Conservation (phyloP, 345 rosid species). For the Litchi chinensis region DNA sequence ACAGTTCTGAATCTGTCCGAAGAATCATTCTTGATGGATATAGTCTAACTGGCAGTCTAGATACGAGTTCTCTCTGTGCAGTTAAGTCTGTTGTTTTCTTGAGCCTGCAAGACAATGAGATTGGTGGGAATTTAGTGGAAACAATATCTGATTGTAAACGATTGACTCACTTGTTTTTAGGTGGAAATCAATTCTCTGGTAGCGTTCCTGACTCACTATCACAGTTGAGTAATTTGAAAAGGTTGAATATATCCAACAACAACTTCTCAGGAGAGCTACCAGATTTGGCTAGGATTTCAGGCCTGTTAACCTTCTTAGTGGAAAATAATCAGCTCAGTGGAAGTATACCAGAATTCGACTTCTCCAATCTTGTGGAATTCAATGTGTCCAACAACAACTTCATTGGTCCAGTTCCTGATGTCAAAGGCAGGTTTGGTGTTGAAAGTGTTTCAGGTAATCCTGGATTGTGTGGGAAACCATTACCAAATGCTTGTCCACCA, state of each 20-base stretch:
- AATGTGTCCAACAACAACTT: slow-evolving; percentile 66
- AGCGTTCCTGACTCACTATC: slow-evolving; percentile 46
- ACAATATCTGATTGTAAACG: slow-evolving; percentile 46
- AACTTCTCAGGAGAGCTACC: slow-evolving; percentile 48
- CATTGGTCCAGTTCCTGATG: slow-evolving; percentile 55
- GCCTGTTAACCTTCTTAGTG: slow-evolving; percentile 43
- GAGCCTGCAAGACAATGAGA: slow-evolving; percentile 46
- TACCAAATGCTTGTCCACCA: slow-evolving; percentile 42
- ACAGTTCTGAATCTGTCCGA: slow-evolving; percentile 25
- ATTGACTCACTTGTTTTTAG: slow-evolving; percentile 48
- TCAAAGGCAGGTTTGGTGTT: slow-evolving; percentile 33
- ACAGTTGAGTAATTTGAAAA: slow-evolving; percentile 45
- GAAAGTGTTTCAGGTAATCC: slow-evolving; percentile 52
- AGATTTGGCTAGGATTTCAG: slow-evolving; percentile 38
- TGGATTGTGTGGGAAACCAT: slow-evolving; percentile 46
- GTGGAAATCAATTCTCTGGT: slow-evolving; percentile 46
- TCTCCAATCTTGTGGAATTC: slow-evolving; percentile 42
- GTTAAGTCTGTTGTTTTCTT: slow-evolving; percentile 37
- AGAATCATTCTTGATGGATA: slow-evolving; percentile 49
- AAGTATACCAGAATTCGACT: slow-evolving; percentile 45
- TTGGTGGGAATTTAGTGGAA: slow-evolving; percentile 38
- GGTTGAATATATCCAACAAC: slow-evolving; percentile 48
- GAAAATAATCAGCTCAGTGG: slow-evolving; percentile 51
- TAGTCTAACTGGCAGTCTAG: slow-evolving; percentile 46
- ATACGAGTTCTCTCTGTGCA: slow-evolving; percentile 41